Base-by-base conservation (phyloP, 345 rosid genomes). In the Linum usitatissimum region DNA sequence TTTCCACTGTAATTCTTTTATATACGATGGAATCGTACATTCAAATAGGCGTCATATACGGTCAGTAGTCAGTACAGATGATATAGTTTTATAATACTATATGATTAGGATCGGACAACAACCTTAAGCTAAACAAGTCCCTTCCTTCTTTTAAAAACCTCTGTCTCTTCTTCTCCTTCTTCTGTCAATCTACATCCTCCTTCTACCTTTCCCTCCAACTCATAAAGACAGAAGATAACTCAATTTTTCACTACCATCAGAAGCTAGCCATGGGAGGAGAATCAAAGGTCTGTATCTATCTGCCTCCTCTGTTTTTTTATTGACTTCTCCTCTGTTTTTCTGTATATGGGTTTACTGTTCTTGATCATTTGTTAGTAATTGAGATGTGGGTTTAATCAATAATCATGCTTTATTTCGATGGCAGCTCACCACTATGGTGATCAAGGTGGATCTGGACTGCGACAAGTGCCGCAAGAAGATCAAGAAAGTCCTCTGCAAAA, bases 401-500 rank as follows among this genome's bases (percentile, higher is more conserved):
- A 12, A 18, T 51, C 55, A 51, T 51, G 19, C 17, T 51, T 51
- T 13, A 4, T 15, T 7, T 9, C 5, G 5, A n/a, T 55, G 57
- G 30, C 59, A 55, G 59, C 30, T 55, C 20, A 28, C 59, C 6
- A 55, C 28, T 3, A 18, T 18, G 23, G 59, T 28, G 59, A 55
- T 55, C 30, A 55, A 55, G 59, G 59, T 55, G 4, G 59, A 55
- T 28, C 21, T 55, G 59, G 30, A 55, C 30, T 55, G 59, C 30
- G 4, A 55, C 30, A 55, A 55, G 14, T 55, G 59, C 59, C 20
- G 59, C 30, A 55, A 55, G 59, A 55, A 55, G 59, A 55, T 55
- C 59, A 55, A 55, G 59, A 55, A 55, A 19, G 30, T 55, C 59
- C 59, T 55, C 59, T 55, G 59, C 59, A 55, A 19, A 19, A 55